A percentile compares a stretch with the other conserved stretches of the same genome.
Conservation (phyloP, 1,284 basidiomycete species). For the Cystobasidium pallidum region DNA sequence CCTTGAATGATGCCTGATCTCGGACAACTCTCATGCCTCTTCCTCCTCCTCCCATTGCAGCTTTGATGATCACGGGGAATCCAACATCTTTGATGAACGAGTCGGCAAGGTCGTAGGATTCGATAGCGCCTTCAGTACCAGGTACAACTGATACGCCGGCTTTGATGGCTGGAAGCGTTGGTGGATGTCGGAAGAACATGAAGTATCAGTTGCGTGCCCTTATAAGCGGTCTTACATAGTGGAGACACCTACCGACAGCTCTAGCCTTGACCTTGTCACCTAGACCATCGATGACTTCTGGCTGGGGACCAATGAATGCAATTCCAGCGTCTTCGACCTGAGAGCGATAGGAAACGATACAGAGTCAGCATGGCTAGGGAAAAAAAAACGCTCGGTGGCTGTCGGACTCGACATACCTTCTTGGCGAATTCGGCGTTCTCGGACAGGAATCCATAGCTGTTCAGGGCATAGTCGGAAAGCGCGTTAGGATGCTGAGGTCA, state of each 20-base stretch:
- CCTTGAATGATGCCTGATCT: conserved; percentile 86
- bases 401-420: conserved; percentile 60
- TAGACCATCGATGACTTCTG: conserved; percentile 94
- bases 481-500: no score
- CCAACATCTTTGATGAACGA: conserved; percentile 92
- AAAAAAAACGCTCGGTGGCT: not conserved
- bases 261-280: conserved; percentile 99
- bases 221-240: not conserved
- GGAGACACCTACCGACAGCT: conserved; percentile 67
- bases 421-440: conserved; percentile 95
- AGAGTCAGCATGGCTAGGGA: no score
- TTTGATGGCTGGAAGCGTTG: conserved; percentile 67
- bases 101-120: conserved; percentile 76
- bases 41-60: conserved; percentile 92
- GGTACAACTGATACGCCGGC: conserved; percentile 94
- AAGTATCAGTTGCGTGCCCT: not conserved
- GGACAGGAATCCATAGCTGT: conserved; percentile 95
- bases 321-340: conserved; percentile 91
- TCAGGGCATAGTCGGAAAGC: not conserved
- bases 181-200: not conserved
- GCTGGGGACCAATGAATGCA: conserved; percentile 93
- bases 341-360: not conserved
- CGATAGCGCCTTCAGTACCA: conserved; percentile 93
- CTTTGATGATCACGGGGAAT: conserved; percentile 72
- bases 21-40: conserved; percentile 98